phyloP scores from a whole-genome alignment of 768 basidiomycete genomes.

The Auricularia sp. region DNA sequence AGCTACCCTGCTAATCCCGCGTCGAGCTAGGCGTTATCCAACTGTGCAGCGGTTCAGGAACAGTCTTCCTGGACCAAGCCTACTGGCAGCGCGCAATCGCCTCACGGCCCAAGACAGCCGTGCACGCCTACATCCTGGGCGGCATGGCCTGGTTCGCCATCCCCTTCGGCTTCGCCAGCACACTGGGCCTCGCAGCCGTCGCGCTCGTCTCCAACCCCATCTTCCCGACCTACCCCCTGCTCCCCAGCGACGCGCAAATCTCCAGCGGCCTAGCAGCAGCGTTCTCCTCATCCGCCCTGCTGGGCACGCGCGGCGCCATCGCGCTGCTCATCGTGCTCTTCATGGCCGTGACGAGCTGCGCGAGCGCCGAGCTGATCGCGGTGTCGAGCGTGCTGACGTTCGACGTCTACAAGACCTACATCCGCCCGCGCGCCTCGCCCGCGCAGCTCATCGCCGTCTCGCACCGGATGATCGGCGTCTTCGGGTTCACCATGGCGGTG shows the following conservation, averaged over 20 bases:
- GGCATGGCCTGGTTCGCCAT: conserved; percentile 49
- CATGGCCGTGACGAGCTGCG: conserved; percentile 41
- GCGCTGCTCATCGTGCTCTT: conserved; percentile 36
- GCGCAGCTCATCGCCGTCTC: conserved; percentile 15
- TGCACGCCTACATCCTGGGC: conserved; percentile 37
- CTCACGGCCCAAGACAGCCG: conserved; percentile 24
- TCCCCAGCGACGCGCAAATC: not conserved
- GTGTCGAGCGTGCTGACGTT: conserved; percentile 25
- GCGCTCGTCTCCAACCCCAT: conserved; percentile 31
- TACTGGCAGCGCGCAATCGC: conserved; percentile 45
- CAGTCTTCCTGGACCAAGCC: conserved; percentile 17
- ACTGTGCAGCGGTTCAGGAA: conserved; percentile 5
- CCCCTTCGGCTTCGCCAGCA: conserved; percentile 39
- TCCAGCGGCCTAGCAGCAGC: conserved; percentile 34
- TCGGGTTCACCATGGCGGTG: conserved; percentile 16
- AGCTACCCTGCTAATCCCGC: conserved; percentile 18
- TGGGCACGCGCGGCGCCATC: too few relatives aligned
- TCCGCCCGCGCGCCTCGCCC: conserved; percentile 11
- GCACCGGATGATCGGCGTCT: conserved; percentile 17
- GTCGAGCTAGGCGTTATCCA: not conserved
- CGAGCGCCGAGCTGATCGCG: conserved; percentile 36
- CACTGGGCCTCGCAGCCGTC: conserved; percentile 29
- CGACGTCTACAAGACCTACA: conserved; percentile 27
- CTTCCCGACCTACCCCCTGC: conserved; percentile 37
- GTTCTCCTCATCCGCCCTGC: conserved; percentile 35